Base-by-base conservation (phyloP, 352 stramenopile genomes). In the Phytopythium litorale region DNA sequence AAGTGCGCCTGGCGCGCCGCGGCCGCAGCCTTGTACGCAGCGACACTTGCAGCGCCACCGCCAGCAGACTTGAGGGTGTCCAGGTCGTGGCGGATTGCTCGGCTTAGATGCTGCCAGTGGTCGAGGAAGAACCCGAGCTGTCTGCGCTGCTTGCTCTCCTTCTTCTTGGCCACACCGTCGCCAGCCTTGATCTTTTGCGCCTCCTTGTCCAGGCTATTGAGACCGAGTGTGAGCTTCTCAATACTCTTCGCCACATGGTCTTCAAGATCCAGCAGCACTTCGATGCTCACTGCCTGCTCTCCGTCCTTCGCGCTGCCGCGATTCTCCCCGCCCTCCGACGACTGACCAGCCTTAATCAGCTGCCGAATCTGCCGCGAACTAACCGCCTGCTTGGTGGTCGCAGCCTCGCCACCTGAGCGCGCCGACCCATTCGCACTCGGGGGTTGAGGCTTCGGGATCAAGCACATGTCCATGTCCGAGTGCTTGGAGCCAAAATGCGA, bases 391-490 rank as follows among this genome's bases (percentile, higher is more conserved):
- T 52, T 52, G 11, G n/a, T 52, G 4, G 13, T 33, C 4, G 58
- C 25, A 38, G 54, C 16, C 11, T 40, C 40, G 15, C 35, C 35
- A n/a, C 9, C 46, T 4, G 33, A 30, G 4, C 35, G 4, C 8
- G 7, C 23, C 7, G 15, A 45, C 3, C 19, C 23, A 11, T 8
- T 45, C 15, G 19, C 21, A n/a, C 6, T n/a, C 4, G n/a, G 19
- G 7, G 45, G 21, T 57, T 65, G 40, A 7, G 73, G 63, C 12
- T 65, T 58, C 1, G 73, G 56, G 21, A 88, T 68, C 12, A 92
- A 66, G 60, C 84, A 91, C 71, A 95, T 75, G 64, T 95, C 86
- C 21, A 93, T 56, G 63, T 95, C 86, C 42, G 82, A 95, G 28
- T 59, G 72, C 35, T 74, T 78, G 15, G 86, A 88, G 32, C 86